Percentiles rank a stretch among this genome's conserved stretches.
Conservation (phyloP, 164 flowering plant species). For the Santalum album region DNA sequence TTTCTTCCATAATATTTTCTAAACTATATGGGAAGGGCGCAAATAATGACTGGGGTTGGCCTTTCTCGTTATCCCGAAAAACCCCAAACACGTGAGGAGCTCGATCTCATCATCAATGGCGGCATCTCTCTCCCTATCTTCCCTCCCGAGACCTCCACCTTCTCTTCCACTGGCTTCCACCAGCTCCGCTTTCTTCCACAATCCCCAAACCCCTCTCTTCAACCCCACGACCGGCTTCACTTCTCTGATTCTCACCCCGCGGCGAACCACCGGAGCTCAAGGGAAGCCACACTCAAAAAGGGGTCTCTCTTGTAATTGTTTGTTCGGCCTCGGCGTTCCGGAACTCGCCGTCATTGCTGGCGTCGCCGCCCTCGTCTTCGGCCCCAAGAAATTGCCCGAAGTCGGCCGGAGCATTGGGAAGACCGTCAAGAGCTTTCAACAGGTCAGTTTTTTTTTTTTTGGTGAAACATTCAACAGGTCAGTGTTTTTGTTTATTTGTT, state of each 20-base stretch:
- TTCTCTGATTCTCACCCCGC: constrained; percentile 8
- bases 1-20: too few species aligned
- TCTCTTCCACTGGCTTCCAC: constrained; percentile 31
- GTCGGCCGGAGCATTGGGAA: constrained; percentile 82
- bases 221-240: background rate
- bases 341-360: constrained; percentile 92
- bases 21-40: too few species aligned
- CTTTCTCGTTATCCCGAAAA: too few species aligned
- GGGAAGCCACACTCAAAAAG: constrained; percentile 11
- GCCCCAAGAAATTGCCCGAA: constrained; percentile 88
- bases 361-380: constrained; percentile 79
- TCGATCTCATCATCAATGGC: constrained; percentile 10
- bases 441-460: constrained; percentile 33
- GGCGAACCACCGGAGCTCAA: constrained; percentile 13
- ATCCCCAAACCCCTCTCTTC: constrained; percentile 10
- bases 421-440: constrained; percentile 90
- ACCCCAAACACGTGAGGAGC: too few species aligned
- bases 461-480: too few species aligned
- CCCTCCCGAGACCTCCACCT: constrained; percentile 14
- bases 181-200: constrained; percentile 33
- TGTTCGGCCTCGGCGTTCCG: constrained; percentile 91
- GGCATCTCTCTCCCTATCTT: constrained; percentile 14
- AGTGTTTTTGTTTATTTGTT: too few species aligned
- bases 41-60: too few species aligned
- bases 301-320: constrained; percentile 49